phyloP scores from a whole-genome alignment of 2,329 filamentous ascomycete genomes.

The Balansia obtecta region DNA sequence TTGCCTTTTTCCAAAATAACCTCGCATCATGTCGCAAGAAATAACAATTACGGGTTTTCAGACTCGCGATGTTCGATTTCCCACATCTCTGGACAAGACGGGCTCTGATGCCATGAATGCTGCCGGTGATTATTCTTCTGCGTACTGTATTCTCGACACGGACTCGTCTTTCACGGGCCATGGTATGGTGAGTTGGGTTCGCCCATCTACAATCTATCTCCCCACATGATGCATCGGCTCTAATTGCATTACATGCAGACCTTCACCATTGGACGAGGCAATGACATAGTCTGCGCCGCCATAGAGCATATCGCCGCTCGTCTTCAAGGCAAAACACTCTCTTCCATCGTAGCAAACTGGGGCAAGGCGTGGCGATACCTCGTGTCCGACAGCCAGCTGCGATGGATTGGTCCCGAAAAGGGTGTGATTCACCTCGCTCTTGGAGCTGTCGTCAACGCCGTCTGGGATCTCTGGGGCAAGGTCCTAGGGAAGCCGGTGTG shows the following conservation, averaged over 20 bases:
- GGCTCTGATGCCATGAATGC: slow-evolving; percentile 96
- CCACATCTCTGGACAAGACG: slow-evolving; percentile 92
- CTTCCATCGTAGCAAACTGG: slow-evolving; percentile 68
- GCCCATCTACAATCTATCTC: not conserved
- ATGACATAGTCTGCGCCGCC: slow-evolving; percentile 81
- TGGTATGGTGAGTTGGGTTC: slow-evolving; percentile 51
- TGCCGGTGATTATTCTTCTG: slow-evolving; percentile 81
- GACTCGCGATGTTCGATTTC: slow-evolving; percentile 65
- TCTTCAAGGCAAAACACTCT: slow-evolving; percentile 62
- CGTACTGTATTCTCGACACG: slow-evolving; percentile 86
- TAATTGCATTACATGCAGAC: slow-evolving; percentile 29
- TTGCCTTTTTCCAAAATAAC: too few species aligned
- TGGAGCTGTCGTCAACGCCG: slow-evolving; percentile 76
- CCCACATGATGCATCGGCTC: not conserved
- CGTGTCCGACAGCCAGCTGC: slow-evolving; percentile 80
- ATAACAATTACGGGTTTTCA: slow-evolving; percentile 62
- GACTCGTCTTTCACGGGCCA: slow-evolving; percentile 61
- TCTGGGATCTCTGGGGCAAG: slow-evolving; percentile 96
- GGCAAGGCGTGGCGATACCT: slow-evolving; percentile 82
- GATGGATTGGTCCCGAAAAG: slow-evolving; percentile 92
- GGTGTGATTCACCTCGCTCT: slow-evolving; percentile 88
- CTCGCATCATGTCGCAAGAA: slow-evolving; percentile 20
- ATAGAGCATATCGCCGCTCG: slow-evolving; percentile 69
- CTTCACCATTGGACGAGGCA: slow-evolving; percentile 80
- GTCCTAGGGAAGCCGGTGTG: slow-evolving; percentile 76